Conservation (phyloP, 2,329 filamentous ascomycete genomes). For the Macroventuria anomochaeta region DNA sequence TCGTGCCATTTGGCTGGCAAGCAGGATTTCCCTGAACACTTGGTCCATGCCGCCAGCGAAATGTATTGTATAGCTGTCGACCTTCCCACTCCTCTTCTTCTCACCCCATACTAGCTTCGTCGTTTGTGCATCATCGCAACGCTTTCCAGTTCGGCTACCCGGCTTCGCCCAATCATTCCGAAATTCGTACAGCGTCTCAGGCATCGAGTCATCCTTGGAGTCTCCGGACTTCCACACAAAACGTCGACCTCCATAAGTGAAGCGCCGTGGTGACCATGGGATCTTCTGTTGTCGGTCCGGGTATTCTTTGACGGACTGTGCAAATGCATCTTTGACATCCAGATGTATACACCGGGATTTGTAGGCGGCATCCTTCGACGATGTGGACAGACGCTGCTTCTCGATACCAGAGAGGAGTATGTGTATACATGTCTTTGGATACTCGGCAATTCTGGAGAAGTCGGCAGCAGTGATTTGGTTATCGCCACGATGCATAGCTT, state of each 20-base stretch:
- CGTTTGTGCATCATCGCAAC: slow-evolving; percentile 41
- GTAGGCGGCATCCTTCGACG: slow-evolving; percentile 42
- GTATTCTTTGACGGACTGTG: slow-evolving; percentile 45
- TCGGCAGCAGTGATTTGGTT: slow-evolving; percentile 45
- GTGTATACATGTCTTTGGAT: slow-evolving; percentile 41
- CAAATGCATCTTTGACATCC: slow-evolving; percentile 39
- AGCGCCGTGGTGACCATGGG: slow-evolving; percentile 49
- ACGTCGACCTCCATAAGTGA: slow-evolving; percentile 45
- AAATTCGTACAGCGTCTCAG: slow-evolving; percentile 48
- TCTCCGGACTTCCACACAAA: slow-evolving; percentile 54
- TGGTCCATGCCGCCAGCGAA: slow-evolving; percentile 48
- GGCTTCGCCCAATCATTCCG: slow-evolving; percentile 45
- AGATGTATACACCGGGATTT: slow-evolving; percentile 45
- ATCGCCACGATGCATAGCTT: slow-evolving; percentile 42
- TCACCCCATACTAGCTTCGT: slow-evolving; percentile 46
- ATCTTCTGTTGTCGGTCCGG: slow-evolving; percentile 47
- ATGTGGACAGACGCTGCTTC: slow-evolving; percentile 35
- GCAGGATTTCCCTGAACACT: slow-evolving; percentile 45
- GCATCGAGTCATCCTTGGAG: slow-evolving; percentile 56
- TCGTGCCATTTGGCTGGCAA: slow-evolving; percentile 48
- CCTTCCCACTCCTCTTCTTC: slow-evolving; percentile 46
- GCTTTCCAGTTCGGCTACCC: slow-evolving; percentile 45
- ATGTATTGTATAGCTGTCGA: slow-evolving; percentile 48
- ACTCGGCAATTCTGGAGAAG: slow-evolving; percentile 47
- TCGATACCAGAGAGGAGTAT: slow-evolving; percentile 46